Percentiles rank a stretch among this genome's conserved stretches.
These are phyloP conservation scores for Bonia amplexicaulis DNA, from an alignment of 176 grass and related monocot genomes.

Conservation along the genomic window DNA sequence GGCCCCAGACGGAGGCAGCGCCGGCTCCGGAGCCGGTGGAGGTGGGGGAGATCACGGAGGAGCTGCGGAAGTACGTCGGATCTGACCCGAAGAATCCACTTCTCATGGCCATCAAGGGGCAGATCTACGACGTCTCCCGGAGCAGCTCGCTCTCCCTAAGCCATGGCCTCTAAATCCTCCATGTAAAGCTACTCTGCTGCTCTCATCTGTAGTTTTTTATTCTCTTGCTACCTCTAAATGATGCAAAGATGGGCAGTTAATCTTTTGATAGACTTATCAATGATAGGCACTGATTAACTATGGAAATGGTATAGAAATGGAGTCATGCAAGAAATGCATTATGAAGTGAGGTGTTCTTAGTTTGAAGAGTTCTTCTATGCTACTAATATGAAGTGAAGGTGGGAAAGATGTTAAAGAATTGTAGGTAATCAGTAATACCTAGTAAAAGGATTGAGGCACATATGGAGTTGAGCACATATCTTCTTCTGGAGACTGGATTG, in stretches of 20 bases:
- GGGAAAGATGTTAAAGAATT: background rate
- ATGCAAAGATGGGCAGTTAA: background rate
- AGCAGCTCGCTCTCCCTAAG: slow-evolving; percentile 49
- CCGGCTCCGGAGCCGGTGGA: slow-evolving; percentile 57
- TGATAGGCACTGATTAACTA: background rate
- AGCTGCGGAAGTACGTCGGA: slow-evolving; percentile 67
- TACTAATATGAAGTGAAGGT: background rate
- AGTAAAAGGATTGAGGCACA: background rate
- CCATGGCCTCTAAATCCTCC: background rate
- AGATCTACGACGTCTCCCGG: slow-evolving; percentile 91
- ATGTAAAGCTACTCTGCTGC: background rate
- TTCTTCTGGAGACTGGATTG: background rate
- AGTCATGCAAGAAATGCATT: background rate
- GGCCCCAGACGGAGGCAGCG: slow-evolving; percentile 4
- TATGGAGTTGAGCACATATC: background rate
- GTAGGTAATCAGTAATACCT: background rate
- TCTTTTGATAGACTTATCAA: background rate
- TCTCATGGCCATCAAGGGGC: slow-evolving; percentile 88
- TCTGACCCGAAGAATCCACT: slow-evolving; percentile 71
- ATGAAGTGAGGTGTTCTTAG: background rate
- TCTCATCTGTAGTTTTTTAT: background rate
- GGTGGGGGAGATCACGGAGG: slow-evolving; percentile 66
- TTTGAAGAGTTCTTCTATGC: background rate
- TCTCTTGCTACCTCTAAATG: background rate
- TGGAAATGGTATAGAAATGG: background rate